Evolutionary conservation across 73 alveolate genomes (phyloP), one percentile per base, ranked within the genome.

Genomic region (Paramecium sonneborni): DNA sequence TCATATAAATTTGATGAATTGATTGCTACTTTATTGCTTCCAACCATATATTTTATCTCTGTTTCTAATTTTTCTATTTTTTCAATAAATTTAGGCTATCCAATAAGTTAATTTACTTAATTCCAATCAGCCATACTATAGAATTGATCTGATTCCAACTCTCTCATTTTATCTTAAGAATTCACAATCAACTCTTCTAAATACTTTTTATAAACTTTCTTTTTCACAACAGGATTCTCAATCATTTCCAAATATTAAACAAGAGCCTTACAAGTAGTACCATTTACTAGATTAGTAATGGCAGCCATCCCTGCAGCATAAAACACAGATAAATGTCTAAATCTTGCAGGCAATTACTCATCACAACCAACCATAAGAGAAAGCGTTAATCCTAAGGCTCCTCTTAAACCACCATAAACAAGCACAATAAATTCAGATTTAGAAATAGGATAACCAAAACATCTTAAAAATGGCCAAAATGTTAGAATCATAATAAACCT

Each of bases 261-360:
- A 21, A 88, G 76, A 11, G 76, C 84, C 30, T 82, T 88, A 14
- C 91, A 68, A 12, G 95, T 92, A 9, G 95, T 92, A 20, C 97
- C 97, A 48, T 94, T 94, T 6, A 94, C 76, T 35, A 94, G 3
- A 37, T 85, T 68, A n/a, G 97, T 94, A 56, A 94, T 11, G 41
- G 94, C 85, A 20, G 97, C 95, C 69, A 94, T 89, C 21, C 97
- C 97, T 21, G 95, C 93, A n/a, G 93, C 92, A 37, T 92, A 92
- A 89, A 94, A 94, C 23, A 94, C 41, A 23, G 91, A 56, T 56
- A 88, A 70, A 21, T 70, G 69, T 88, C 91, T 88, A 44, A 70
- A 68, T 88, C 94, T 88, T 41, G 85, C 89, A 15, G 37, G 39
- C 20, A 94, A 70, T 44, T 74, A 93, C 12, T 62, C 74, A 85